Base-by-base conservation (phyloP, 2,329 filamentous ascomycete species). In the Daldinia sp. region DNA sequence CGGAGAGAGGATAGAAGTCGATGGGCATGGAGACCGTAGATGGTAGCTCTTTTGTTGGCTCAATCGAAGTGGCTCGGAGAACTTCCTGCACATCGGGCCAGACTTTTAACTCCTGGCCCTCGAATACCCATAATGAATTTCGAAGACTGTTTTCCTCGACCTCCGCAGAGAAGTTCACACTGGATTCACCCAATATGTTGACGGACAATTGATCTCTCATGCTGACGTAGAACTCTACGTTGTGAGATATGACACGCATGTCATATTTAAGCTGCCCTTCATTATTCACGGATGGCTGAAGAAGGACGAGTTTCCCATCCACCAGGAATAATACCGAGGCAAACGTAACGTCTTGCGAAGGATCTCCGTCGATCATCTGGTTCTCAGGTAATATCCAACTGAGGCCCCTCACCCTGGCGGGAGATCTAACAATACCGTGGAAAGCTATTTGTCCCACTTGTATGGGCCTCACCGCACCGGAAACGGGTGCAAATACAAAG, bases 391-490 rank as follows among this genome's bases (percentile, higher is more conserved):
- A 81, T 67, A 99, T 92, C 96, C 96, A 99, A 81, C 94, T 98
- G 44, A 99, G 89, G 9, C 94, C 93, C 73, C 96, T 90, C 4
- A 99, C 96, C 77, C 96, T 88, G 23, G 94, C 93, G 10, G 96
- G 96, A 39, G 96, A 97, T 74, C 96, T 87, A 48, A 99, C 94
- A 69, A 99, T 98, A 51, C 96, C 96, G 78, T 99, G 93, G 74
- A 99, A 96, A 12, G 93, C 95, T 75, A 99, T 99, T 78, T 98
- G 96, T 9, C 97, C 96, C n/a, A 98, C 94, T 77, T 97, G 94
- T 6, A 97, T 88, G 33, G 98, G 86, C 48, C 90, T 90, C 37
- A 97, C 87, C 23, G 90, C 83, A 15, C 86, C 90, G n/a, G 87
- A 85, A 23, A 89, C 86, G 0, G 89, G 87, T 0, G 92, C 90